Evolutionary conservation across 176 grass and related monocot species (phyloP), one percentile per base, ranked within the genome.

Genomic region (Hordeum marinum): DNA sequence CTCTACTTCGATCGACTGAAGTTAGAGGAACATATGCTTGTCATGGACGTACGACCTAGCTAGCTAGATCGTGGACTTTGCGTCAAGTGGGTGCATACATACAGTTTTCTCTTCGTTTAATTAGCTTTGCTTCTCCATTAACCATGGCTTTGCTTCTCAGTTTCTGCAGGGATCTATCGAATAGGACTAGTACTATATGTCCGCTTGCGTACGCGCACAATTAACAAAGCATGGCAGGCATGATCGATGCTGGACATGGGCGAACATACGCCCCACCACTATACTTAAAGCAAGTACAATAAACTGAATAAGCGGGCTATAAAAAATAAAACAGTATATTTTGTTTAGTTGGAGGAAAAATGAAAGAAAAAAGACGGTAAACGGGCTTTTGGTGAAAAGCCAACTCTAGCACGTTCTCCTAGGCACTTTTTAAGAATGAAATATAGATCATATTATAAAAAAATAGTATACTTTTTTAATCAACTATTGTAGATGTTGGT

Each of bases 21-120:
- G 50, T 14, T 48, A 54, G 20, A 62, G 80, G n/a, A n/a, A n/a
- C n/a, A n/a, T n/a, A 54, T 78, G 80, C 80, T 78, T 88, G 64
- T 4, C 73, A 32, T 70, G 29, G n/a, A 2, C 29, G 29, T 29
- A 83, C 48, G 86, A 26, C 1, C 61, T 29, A 63, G 11, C 59
- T 63, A 52, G 48, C 48, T 52, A 15, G 15, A 17, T 3, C 18
- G n/a, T 12, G 41, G 46, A 78, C 29, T 58, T 58, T 11, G 73
- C 72, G 72, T 84, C 4, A 1, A 17, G 12, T 62, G 36, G 20
- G 31, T 23, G 14, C 34, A 63, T 45, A n/a, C n/a, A 4, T 45
- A 45, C 6, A 39, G 75, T 24, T 77, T 39, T 37, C 11, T 37
- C 20, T 59, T 10, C 11, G 1, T 29, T 36, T 77, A 39, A 20